Base-by-base conservation (phyloP, 73 alveolate species). In the Paramecium tetraurelia region DNA sequence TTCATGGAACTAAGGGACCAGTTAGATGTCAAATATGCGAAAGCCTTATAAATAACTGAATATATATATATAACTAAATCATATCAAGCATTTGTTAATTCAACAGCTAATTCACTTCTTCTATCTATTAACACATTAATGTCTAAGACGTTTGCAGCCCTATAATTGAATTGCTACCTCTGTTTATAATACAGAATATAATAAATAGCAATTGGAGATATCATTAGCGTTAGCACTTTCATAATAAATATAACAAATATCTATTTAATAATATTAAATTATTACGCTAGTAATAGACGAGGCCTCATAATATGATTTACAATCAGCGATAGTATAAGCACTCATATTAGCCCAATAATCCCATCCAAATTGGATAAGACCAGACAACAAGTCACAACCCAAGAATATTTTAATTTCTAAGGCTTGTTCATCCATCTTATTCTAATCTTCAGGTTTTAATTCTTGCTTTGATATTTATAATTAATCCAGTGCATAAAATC, bases 331-430 rank as follows among this genome's bases (percentile, higher is more conserved):
- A 1, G 90, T 80, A 31, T 22, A 44, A 0, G 90, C 70, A 80
- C 57, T 80, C 50, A 80, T 44, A 22, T 80, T 80, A 44, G 90
- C 90, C 70, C 70, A 44, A 80, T 80, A 80, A 80, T 80, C 90
- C 90, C 90, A 80, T 80, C 76, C 90, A 80, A 80, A 80, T 80
- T 80, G 18, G 3, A 80, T 31, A 24, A 80, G 35, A 40, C 63
- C 90, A 46, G 90, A 80, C 21, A 80, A 24, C 12, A 41, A 22
- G 21, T 80, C 75, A 24, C 70, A 41, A 20, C 57, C 90, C 33
- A 80, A 46, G 46, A 80, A 80, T 9, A 80, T 8, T 80, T 80
- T 44, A 14, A 80, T 80, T 80, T 80, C 90, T 11, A 10, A 44
- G 8, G 57, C 21, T 44, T 80, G 18, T 44, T 41, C 57, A 24